phyloP scores from a whole-genome alignment of 2,329 filamentous ascomycete genomes.

The Clarireedia monteithiana region DNA sequence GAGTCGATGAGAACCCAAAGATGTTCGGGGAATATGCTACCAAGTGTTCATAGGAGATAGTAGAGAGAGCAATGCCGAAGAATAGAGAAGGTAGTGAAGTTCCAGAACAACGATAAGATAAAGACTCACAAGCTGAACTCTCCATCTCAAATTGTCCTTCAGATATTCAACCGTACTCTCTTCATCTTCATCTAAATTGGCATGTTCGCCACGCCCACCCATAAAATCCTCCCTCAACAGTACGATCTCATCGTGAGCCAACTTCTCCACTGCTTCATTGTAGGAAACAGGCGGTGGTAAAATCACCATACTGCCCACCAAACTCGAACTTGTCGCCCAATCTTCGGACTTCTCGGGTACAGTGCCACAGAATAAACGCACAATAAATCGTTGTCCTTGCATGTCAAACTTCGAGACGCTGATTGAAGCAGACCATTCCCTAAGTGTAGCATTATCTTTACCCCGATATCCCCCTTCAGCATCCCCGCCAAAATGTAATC shows the following conservation, averaged over 20 bases:
- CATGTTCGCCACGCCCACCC: background rate
- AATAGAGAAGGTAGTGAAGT: background rate
- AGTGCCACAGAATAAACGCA: constrained; percentile 20
- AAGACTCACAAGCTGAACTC: constrained; percentile 22
- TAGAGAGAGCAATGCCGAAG: background rate
- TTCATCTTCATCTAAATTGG: constrained; percentile 9
- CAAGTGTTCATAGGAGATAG: no score
- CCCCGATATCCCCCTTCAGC: background rate
- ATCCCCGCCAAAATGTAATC: background rate
- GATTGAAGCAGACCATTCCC: constrained; percentile 22
- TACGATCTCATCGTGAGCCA: constrained; percentile 20
- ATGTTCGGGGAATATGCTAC: no score
- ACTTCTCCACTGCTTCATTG: constrained; percentile 8
- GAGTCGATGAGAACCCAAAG: no score
- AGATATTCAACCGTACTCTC: constrained; percentile 14
- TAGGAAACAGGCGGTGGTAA: constrained; percentile 17
- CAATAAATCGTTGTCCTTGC: constrained; percentile 17
- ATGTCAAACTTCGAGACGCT: constrained; percentile 24
- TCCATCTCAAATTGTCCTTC: constrained; percentile 21
- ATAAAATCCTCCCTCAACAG: constrained; percentile 10
- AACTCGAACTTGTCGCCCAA: constrained; percentile 14
- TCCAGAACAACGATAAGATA: background rate
- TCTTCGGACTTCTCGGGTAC: constrained; percentile 17
- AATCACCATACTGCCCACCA: constrained; percentile 18
- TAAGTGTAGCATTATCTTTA: background rate